Evolutionary conservation across 2,329 filamentous ascomycete species (phyloP).

Genomic region (Alternaria hordeiaustralica): DNA sequence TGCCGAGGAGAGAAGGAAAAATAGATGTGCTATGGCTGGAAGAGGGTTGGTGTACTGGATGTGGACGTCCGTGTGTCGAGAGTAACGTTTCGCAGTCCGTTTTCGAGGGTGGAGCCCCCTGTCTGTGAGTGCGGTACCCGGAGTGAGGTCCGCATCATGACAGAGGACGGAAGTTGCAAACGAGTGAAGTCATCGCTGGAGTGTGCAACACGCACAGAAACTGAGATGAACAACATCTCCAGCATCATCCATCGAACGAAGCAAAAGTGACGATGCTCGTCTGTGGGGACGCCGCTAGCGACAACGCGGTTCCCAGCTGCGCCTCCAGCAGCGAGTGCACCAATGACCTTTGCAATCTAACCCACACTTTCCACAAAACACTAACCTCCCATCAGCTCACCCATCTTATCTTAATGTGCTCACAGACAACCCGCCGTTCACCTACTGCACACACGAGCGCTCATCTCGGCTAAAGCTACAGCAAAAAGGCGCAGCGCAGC

Average conservation of each 20-base stretch:
- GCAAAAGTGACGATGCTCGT: background rate
- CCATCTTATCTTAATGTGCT: background rate
- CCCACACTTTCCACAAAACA: background rate
- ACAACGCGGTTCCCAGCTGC: background rate
- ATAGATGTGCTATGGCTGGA: conserved; percentile 7
- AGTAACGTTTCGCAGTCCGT: conserved; percentile 16
- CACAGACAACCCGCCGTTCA: background rate
- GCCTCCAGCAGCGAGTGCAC: background rate
- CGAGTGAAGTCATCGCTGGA: background rate
- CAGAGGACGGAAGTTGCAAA: background rate
- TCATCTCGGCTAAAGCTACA: background rate
- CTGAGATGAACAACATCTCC: background rate
- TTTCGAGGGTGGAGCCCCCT: conserved; percentile 4
- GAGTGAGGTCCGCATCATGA: background rate
- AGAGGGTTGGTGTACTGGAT: conserved; percentile 1
- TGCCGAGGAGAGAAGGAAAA: background rate
- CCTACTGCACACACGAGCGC: background rate
- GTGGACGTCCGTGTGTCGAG: conserved; percentile 7
- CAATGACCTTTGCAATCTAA: background rate
- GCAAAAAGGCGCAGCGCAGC: conserved; percentile 1
- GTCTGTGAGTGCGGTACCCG: background rate
- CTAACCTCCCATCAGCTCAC: background rate
- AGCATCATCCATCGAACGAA: background rate
- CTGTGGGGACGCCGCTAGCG: background rate
- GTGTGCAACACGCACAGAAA: background rate